Evolutionary conservation across 108 stramenopile species (phyloP), one percentile per base, ranked within the genome.

Genomic region (Nitzschia sp.): DNA sequence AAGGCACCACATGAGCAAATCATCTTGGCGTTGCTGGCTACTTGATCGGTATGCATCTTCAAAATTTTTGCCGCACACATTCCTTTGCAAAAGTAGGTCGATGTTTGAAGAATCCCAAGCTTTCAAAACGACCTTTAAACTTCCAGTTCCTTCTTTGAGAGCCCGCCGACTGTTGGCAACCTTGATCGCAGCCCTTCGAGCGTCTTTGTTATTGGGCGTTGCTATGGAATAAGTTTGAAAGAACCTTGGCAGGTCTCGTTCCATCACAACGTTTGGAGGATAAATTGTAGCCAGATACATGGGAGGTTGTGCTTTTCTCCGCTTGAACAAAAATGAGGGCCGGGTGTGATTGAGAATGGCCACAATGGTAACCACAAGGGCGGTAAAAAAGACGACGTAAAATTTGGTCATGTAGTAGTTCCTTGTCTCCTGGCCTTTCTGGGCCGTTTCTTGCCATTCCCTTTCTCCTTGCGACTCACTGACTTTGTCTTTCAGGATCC

Each of bases 1-100:
- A 6, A 69, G 9, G 35, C 75, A 76, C 75, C 75, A 76, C 68
- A 76, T 63, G 25, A 76, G 1, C 68, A 76, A 48, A 56, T 64
- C 62, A 33, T 76, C 53, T 21, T 48, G 36, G 2, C 54, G 75
- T 58, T 65, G 60, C 16, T n/a, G 27, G 17, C 30, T 47, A 15
- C 48, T 58, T 23, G 68, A 31, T 29, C 21, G 58, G 45, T 76
- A 69, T 0, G 63, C 68, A 2, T 16, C n/a, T 55, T 47, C 62
- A 58, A 69, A 76, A 2, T 76, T 59, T 3, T 34, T 6, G 21
- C 75, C 75, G 48, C 75, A 76, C 23, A 76, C 58, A 13, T 56
- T 27, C 19, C 45, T 32, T 4, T 69, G 21, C 19, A 76, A 28
- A 23, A 69, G 38, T 1, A 33, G 16, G 21, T 58, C 36, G 22